phyloP scores from a whole-genome alignment of 2,329 filamentous ascomycete genomes.

The Aspergillus flavus region DNA sequence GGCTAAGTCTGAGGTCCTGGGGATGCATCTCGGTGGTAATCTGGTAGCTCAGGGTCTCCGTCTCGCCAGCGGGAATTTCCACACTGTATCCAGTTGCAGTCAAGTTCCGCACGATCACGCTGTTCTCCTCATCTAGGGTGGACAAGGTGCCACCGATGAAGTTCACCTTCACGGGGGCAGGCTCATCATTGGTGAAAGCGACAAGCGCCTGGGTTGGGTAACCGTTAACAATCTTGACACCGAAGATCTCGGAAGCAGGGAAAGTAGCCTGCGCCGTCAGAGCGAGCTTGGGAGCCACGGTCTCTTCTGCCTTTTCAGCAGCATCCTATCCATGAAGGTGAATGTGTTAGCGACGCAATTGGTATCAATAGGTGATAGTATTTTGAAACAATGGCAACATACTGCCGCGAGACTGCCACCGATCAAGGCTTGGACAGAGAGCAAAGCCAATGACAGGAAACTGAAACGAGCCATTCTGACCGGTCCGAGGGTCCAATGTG shows the following conservation, averaged over 20 bases:
- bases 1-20: slow-evolving; percentile 78
- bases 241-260: slow-evolving; percentile 77
- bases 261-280: slow-evolving; percentile 62
- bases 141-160: slow-evolving; percentile 76
- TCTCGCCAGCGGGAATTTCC: slow-evolving; percentile 73
- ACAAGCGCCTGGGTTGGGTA: slow-evolving; percentile 80
- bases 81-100: slow-evolving; percentile 74
- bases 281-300: slow-evolving; percentile 60
- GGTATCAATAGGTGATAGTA: slow-evolving; percentile 7
- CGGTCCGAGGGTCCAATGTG: slow-evolving; percentile 13
- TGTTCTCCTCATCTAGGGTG: slow-evolving; percentile 57
- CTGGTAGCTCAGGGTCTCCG: slow-evolving; percentile 75
- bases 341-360: slow-evolving; percentile 27
- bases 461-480: slow-evolving; percentile 72
- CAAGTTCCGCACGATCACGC: slow-evolving; percentile 77
- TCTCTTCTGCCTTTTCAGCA: slow-evolving; percentile 67
- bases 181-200: slow-evolving; percentile 82
- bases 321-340: slow-evolving; percentile 48
- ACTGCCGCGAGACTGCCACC: slow-evolving; percentile 65
- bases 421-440: slow-evolving; percentile 69
- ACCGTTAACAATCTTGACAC: slow-evolving; percentile 93
- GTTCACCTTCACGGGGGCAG: slow-evolving; percentile 70
- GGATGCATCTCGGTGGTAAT: slow-evolving; percentile 93
- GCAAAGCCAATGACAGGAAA: slow-evolving; percentile 70
- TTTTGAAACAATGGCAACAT: slow-evolving; percentile 38